Conservation (phyloP, 202 grass and related monocot genomes). For the Brachypodium distachyon region DNA sequence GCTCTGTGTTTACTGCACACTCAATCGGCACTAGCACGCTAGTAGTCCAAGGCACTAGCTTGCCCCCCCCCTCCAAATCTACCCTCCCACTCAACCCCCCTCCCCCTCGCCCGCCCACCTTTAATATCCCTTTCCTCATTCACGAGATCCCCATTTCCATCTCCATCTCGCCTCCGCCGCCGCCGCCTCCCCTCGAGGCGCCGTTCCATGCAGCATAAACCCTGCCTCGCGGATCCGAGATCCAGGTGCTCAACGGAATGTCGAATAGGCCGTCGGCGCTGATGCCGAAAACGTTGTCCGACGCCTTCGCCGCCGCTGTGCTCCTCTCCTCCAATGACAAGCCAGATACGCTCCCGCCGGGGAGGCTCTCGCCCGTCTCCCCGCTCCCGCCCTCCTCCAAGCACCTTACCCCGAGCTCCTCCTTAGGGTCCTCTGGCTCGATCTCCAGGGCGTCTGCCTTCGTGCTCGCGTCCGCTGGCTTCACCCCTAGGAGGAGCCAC, state of each 20-base stretch:
- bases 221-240: not conserved
- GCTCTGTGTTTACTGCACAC: not conserved
- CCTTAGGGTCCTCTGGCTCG: slow-evolving; percentile 70
- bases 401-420: slow-evolving; percentile 52
- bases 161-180: not conserved
- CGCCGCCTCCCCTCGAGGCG: too few relatives aligned
- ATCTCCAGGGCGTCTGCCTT: slow-evolving; percentile 15
- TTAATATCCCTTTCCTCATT: slow-evolving; percentile 46
- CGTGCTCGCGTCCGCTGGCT: slow-evolving; percentile 6
- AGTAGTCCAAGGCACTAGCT: too few relatives aligned
- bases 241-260: slow-evolving; percentile 48
- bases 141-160: slow-evolving; percentile 47
- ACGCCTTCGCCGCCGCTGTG: slow-evolving; percentile 55
- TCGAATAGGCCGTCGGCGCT: slow-evolving; percentile 33
- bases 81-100: slow-evolving; percentile 4
- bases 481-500: slow-evolving; percentile 54
- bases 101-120: slow-evolving; percentile 3
- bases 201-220: slow-evolving; percentile 36
- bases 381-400: slow-evolving; percentile 41
- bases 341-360: slow-evolving; percentile 54
- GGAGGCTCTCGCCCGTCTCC: slow-evolving; percentile 62
- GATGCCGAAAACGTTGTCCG: slow-evolving; percentile 48
- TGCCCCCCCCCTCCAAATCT: slow-evolving; percentile 31
- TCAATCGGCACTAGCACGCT: not conserved
- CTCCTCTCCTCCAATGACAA: slow-evolving; percentile 80